Percentiles rank a stretch among this genome's conserved stretches.
phyloP scores from a whole-genome alignment of 2,329 filamentous ascomycete genomes.

The Reticulascus tulasneorum region DNA sequence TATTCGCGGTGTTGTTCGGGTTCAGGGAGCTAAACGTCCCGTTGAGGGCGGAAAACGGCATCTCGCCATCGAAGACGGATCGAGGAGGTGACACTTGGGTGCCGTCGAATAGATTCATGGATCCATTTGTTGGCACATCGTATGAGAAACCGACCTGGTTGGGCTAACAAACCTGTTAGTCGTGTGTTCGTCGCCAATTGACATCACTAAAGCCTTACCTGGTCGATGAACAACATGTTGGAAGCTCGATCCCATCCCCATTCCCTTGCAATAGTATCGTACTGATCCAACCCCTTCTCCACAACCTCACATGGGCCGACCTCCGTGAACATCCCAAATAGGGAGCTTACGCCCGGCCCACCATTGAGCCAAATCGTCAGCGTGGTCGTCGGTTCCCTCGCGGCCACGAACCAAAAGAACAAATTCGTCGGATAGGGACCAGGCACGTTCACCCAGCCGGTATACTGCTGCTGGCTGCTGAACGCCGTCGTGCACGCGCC shows the following conservation, averaged over 20 bases:
- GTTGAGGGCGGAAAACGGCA: slow-evolving; percentile 43
- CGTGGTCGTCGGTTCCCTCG: slow-evolving; percentile 35
- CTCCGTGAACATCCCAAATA: slow-evolving; percentile 61
- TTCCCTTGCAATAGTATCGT: slow-evolving; percentile 51
- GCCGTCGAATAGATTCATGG: slow-evolving; percentile 43
- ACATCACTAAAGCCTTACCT: slow-evolving; percentile 31
- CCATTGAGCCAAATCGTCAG: slow-evolving; percentile 64
- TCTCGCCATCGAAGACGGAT: slow-evolving; percentile 14
- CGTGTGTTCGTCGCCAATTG: too few species aligned
- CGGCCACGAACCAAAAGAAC: slow-evolving; percentile 49
- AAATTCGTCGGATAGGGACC: slow-evolving; percentile 48
- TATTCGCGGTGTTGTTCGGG: slow-evolving; percentile 46
- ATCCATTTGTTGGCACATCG: slow-evolving; percentile 60
- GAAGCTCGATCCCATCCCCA: slow-evolving; percentile 62
- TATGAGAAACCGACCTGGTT: slow-evolving; percentile 68
- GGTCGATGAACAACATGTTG: slow-evolving; percentile 55
- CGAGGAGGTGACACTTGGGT: slow-evolving; percentile 31
- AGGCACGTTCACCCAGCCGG: slow-evolving; percentile 64
- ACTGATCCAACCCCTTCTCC: slow-evolving; percentile 41
- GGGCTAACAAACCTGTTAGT: slow-evolving; percentile 55
- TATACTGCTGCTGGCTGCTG: slow-evolving; percentile 62
- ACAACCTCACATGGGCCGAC: slow-evolving; percentile 52
- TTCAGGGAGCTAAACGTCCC: slow-evolving; percentile 62
- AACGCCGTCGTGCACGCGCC: slow-evolving; percentile 65
- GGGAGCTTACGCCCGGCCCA: slow-evolving; percentile 61